Evolutionary conservation across 495 filamentous ascomycete genomes (phyloP).

Genomic region (Copromyces sp.): DNA sequence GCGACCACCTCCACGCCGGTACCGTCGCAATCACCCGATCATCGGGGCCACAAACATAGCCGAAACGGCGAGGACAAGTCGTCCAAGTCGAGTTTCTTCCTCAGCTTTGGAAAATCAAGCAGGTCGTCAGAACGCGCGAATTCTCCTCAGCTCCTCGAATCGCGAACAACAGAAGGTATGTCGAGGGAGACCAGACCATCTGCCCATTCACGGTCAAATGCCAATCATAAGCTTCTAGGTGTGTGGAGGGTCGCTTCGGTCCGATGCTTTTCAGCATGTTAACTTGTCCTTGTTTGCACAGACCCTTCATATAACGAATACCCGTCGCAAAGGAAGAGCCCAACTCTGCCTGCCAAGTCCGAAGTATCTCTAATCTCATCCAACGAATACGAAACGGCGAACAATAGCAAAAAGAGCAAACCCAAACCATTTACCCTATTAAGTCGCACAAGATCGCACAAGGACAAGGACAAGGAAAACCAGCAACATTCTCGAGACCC

Average conservation of each 20-base stretch:
- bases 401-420: constrained; percentile 34
- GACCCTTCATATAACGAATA: constrained; percentile 32
- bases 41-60: constrained; percentile 18
- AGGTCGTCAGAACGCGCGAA: constrained; percentile 30
- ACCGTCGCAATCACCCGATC: constrained; percentile 10
- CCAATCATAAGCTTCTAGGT: constrained; percentile 32
- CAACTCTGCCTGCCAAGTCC: constrained; percentile 30
- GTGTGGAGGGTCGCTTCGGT: constrained; percentile 12
- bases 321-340: constrained; percentile 23
- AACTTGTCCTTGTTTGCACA: constrained; percentile 14
- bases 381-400: constrained; percentile 26
- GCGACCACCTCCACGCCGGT: constrained; percentile 5
- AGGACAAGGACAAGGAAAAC: constrained; percentile 40
- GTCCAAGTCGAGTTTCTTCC: constrained; percentile 33
- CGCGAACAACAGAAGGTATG: constrained; percentile 30
- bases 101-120: constrained; percentile 34
- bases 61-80: constrained; percentile 25
- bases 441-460: constrained; percentile 58
- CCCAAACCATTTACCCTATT: constrained; percentile 51
- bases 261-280: constrained; percentile 10
- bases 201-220: constrained; percentile 15
- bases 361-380: constrained; percentile 34
- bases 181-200: constrained; percentile 32
- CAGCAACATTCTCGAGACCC: constrained; percentile 30
- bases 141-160: constrained; percentile 25